These are phyloP conservation scores for Dalbergia cultrata DNA, from an alignment of 306 rosid species.

Conservation along the genomic window DNA sequence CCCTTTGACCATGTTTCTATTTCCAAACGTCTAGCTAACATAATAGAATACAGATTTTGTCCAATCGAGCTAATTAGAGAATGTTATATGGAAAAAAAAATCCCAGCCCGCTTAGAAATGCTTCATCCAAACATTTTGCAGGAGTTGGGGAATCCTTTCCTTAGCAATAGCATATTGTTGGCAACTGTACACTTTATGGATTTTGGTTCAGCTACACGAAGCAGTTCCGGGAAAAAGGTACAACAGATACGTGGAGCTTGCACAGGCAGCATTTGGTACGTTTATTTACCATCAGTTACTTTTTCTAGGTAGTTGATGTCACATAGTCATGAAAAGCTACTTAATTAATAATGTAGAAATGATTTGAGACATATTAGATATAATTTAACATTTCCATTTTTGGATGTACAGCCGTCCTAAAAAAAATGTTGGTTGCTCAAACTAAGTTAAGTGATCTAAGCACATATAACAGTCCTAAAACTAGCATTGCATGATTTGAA, in stretches of 20 bases:
- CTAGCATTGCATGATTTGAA: constrained; percentile 27
- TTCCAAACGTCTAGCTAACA: not conserved
- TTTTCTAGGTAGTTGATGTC: constrained; percentile 18
- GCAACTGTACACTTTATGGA: constrained; percentile 98
- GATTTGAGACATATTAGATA: not conserved
- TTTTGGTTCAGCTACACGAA: constrained; percentile 97
- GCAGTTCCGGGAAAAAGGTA: constrained; percentile 99
- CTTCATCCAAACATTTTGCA: constrained; percentile 47
- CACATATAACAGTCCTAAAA: constrained; percentile 21
- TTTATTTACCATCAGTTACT: constrained; percentile 27
- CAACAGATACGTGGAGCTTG: constrained; percentile 97
- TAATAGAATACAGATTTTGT: not conserved
- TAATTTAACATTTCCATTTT: not conserved
- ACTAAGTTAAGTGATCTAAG: not conserved
- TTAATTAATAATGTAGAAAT: constrained; percentile 3
- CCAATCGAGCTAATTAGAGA: constrained; percentile 7
- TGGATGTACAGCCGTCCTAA: not conserved
- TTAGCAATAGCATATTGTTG: constrained; percentile 87
- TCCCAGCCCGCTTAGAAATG: constrained; percentile 31
- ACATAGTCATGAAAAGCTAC: constrained; percentile 6
- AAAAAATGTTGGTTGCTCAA: constrained; percentile 17
- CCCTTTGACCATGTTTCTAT: constrained; percentile 35
- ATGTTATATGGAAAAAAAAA: constrained; percentile 9
- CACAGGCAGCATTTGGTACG: constrained; percentile 99
- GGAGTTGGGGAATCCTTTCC: constrained; percentile 99